These are phyloP conservation scores for Naegleria fowleri DNA, from an alignment of 208 protist genomes.

Conservation along the genomic window DNA sequence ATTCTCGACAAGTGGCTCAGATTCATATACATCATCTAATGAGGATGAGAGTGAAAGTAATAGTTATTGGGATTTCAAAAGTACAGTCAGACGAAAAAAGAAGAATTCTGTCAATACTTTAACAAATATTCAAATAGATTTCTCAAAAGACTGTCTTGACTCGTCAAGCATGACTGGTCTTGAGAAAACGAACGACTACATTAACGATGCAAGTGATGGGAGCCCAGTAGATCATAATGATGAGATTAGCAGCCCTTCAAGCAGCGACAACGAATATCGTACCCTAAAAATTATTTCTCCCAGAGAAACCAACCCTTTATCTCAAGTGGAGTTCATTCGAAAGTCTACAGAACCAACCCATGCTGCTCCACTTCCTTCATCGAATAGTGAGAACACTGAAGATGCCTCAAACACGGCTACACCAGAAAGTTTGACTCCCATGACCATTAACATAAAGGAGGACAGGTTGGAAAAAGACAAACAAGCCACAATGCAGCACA, in stretches of 20 bases:
- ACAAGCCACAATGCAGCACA: neutral
- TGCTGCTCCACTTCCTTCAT: neutral
- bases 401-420: neutral
- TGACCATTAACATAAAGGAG: neutral
- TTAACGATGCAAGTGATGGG: neutral
- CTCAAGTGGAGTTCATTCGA: neutral
- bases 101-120: neutral
- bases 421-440: neutral
- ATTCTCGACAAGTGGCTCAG: too few relatives aligned
- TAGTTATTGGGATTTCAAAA: slow-evolving; percentile 40
- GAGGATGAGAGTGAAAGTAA: slow-evolving; percentile 28
- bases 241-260: neutral
- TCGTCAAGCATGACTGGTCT: too few relatives aligned
- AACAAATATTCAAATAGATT: neutral
- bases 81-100: neutral
- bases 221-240: neutral
- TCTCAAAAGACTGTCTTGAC: neutral
- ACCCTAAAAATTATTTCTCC: neutral
- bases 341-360: too few relatives aligned
- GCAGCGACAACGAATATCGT: neutral
- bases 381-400: neutral
- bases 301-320: neutral
- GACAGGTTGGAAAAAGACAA: neutral
- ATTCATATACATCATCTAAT: neutral
- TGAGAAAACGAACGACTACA: neutral